Conservation (phyloP, 805 yeast genomes). For the Metschnikowia rubicola region DNA sequence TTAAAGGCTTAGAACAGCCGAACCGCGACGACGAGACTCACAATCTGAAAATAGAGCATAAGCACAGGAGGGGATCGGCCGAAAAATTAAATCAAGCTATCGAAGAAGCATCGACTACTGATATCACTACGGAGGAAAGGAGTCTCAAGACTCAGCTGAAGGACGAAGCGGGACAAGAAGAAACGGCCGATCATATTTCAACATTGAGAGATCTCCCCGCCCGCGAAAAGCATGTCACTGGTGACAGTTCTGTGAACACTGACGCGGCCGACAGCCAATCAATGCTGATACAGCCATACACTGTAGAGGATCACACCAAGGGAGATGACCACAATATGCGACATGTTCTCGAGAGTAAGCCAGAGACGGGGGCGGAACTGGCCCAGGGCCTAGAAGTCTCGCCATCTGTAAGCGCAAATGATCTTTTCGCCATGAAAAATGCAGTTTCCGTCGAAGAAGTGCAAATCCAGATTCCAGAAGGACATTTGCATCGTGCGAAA, state of each 20-base stretch:
- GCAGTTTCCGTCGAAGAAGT: conserved; percentile 12
- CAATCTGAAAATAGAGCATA: neutral
- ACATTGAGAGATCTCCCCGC: no score
- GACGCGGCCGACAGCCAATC: neutral
- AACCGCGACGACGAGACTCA: neutral
- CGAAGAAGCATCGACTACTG: neutral
- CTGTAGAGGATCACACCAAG: conserved; percentile 1
- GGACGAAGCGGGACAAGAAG: neutral
- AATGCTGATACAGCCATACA: conserved; percentile 24
- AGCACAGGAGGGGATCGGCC: neutral
- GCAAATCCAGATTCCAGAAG: conserved; percentile 1
- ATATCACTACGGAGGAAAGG: neutral
- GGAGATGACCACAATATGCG: neutral
- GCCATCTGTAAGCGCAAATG: neutral
- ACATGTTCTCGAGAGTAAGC: neutral
- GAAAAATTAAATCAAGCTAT: neutral
- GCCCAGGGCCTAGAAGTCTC: neutral
- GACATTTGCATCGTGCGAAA: no score
- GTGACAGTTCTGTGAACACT: neutral
- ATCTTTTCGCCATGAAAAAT: conserved; percentile 6
- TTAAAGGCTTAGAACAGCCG: neutral
- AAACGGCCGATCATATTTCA: no score
- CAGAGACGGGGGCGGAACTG: neutral
- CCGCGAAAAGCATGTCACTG: neutral
- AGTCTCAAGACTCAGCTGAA: no score